Conservation (phyloP, 768 basidiomycete species). For the Boletales sp. region DNA sequence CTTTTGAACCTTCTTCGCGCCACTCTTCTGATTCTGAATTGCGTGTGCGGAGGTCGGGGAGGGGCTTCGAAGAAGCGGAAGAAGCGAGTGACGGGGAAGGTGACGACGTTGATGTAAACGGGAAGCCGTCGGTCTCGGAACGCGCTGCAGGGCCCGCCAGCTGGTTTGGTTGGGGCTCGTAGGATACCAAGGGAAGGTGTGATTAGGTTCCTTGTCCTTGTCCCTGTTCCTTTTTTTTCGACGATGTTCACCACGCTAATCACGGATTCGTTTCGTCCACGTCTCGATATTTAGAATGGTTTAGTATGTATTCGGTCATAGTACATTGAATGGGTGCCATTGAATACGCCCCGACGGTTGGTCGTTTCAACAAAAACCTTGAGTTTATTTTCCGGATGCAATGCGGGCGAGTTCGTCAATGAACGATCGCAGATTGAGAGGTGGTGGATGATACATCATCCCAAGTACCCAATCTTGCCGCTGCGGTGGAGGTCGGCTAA, state of each 20-base stretch:
- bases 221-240: not conserved
- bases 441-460: too few relatives aligned
- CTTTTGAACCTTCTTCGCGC: constrained; percentile 32
- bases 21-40: constrained; percentile 41
- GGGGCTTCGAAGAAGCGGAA: constrained; percentile 61
- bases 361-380: too few relatives aligned
- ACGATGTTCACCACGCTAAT: not conserved
- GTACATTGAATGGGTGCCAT: too few relatives aligned
- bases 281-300: too few relatives aligned
- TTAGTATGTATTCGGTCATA: too few relatives aligned
- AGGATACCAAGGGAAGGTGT: constrained; percentile 11
- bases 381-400: not conserved
- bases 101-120: constrained; percentile 40
- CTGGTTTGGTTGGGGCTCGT: constrained; percentile 34
- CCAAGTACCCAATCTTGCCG: too few relatives aligned
- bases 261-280: too few relatives aligned
- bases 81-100: constrained; percentile 71
- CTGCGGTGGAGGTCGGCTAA: too few relatives aligned
- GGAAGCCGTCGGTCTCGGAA: constrained; percentile 14
- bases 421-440: not conserved
- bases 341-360: too few relatives aligned
- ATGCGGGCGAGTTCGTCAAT: not conserved
- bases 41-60: constrained; percentile 45
- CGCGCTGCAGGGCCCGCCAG: constrained; percentile 29
- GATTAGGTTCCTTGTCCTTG: not conserved